Evolutionary conservation across 2,329 filamentous ascomycete species (phyloP), one percentile per base, ranked within the genome.

Genomic region (Dothideomycetes sp.): DNA sequence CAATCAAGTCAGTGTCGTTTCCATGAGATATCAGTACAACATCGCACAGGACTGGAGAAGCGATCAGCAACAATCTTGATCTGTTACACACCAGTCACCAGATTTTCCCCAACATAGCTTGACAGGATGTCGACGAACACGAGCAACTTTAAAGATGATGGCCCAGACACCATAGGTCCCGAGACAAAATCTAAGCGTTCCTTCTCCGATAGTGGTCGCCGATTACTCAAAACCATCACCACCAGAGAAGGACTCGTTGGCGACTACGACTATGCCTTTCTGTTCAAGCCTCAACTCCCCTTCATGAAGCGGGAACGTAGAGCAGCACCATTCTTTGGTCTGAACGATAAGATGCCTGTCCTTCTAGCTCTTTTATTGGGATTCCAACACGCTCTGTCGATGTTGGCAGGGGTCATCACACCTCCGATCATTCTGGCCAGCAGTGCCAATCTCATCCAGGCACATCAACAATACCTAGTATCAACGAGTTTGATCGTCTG

Each of bases 241-340:
- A 71, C 69, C 10, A 72, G 64, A 46, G 73, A 87, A 1, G 88
- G 88, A 10, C 71, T 94, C 18, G 62, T 95, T 42, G 88, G 88
- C 47, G 71, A 78, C 52, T 95, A 95, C 62, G 83, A 95, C 70
- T 95, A 95, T 71, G 83, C 61, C 24, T 91, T 87, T 55, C 78
- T 95, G 28, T 94, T 95, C 69, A 77, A 68, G 16, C 84, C 73
- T 1, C 87, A 84, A 50, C 63, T 94, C 16, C 88, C 88, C 0
- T 94, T 94, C 61, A 78, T 91, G 70, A 78, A 74, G 55, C 76
- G 74, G 58, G 53, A 59, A 7, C 65, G 65, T 12, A 64, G 67
- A 48, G 66, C 71, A n/a, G 76, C 81, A 22, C 84, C 84, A 1
- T 91, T 93, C 61, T 91, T 89, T 53, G 84, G 84, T n/a, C 75